Conservation (phyloP, 2,329 filamentous ascomycete species). For the Rhynchosporium agropyri region DNA sequence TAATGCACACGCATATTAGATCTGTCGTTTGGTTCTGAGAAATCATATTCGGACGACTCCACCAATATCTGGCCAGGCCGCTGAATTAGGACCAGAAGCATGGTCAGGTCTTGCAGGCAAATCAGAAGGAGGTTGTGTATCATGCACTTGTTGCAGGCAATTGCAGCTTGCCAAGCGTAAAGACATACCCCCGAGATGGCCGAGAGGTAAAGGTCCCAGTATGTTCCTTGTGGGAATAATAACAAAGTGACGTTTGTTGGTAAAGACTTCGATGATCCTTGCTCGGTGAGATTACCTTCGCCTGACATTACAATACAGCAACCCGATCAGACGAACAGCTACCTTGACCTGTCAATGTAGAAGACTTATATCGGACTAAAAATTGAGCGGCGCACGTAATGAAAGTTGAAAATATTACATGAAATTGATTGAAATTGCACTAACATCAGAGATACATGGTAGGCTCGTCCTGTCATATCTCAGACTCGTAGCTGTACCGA, state of each 20-base stretch:
- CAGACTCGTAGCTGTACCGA: not conserved
- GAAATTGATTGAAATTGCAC: not conserved
- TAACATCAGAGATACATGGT: not conserved
- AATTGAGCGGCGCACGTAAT: not conserved
- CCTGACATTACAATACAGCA: slow-evolving; percentile 3
- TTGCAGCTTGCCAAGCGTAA: slow-evolving; percentile 3
- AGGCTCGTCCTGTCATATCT: not conserved
- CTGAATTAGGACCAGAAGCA: slow-evolving; percentile 9
- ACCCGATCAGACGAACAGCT: slow-evolving; percentile 2
- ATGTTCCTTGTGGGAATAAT: slow-evolving; percentile 5
- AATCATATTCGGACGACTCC: slow-evolving; percentile 12
- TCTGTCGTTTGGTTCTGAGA: not conserved
- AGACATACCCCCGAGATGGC: slow-evolving; percentile 12
- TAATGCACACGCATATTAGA: slow-evolving; percentile 2
- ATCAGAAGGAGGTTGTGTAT: not conserved
- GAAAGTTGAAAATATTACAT: not conserved
- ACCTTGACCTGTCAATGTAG: slow-evolving; percentile 1
- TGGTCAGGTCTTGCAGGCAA: slow-evolving; percentile 14
- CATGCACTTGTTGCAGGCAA: not conserved
- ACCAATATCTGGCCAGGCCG: slow-evolving; percentile 16
- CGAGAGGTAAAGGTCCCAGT: slow-evolving; percentile 1
- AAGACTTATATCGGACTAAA: not conserved
- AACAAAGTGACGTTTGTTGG: not conserved
- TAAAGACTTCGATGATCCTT: slow-evolving; percentile 10
- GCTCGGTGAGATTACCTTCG: slow-evolving; percentile 3